Base-by-base conservation (phyloP, 805 yeast genomes). In the Monosporozyma yasuniensis region DNA sequence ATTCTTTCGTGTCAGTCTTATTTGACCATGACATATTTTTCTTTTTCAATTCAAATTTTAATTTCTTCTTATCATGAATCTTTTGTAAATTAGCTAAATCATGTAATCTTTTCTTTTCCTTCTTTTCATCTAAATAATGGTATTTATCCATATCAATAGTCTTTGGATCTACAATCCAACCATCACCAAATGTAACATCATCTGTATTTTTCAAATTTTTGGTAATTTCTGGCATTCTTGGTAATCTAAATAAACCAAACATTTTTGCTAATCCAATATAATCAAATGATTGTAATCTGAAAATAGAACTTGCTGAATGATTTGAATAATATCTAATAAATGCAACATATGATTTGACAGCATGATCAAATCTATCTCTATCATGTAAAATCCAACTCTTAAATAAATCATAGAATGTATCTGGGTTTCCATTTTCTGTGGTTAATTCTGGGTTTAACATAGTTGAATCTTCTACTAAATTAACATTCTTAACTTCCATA, bases 161-260 rank as follows among this genome's bases (percentile, higher is more conserved):
- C 0, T 27, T 19, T 27, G 72, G 72, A 18, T 69, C 74, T 1
- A 81, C 75, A 34, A 87, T 67, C 88, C 90, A 87, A 1, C 96
- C 97, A 53, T 80, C 82, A 16, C 46, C 52, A 44, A 52, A 56
- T 11, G 47, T 47, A 47, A 75, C 78, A 0, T 75, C 78, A 11
- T 61, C 56, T 59, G 74, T 78, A 12, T 62, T 55, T 37, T 68
- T 56, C 2, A 81, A 70, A 56, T 75, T 72, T 48, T 70, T 72
- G 21, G 82, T 76, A 30, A 80, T 69, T 62, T 93, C 99, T 0
- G 99, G 99, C 98, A 95, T 93, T 57, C 82, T 80, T 8, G 99
- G 99, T 51, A 91, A 68, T 56, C 96, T 74, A 42, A 87, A 67
- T 2, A 93, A 66, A 1, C 96, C 96, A 65, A 85, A 89, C 71